A percentile compares a stretch with the other conserved stretches of the same genome.
These are phyloP conservation scores for Xylariaceae sp. DNA, from an alignment of 2,329 filamentous ascomycete species.

Conservation along the genomic window DNA sequence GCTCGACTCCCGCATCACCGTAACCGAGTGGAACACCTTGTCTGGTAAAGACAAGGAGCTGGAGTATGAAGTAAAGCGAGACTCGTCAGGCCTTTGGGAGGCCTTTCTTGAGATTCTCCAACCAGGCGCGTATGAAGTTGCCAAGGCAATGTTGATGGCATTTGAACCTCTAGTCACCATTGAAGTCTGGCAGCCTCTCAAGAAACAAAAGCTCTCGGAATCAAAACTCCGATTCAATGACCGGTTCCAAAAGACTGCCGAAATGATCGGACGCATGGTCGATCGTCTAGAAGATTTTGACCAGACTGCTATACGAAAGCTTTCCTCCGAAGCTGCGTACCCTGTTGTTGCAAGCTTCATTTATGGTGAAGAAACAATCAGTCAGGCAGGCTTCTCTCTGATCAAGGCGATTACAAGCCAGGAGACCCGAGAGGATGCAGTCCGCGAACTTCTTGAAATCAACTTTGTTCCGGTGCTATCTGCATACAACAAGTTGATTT, in stretches of 20 bases:
- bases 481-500: conserved; percentile 42
- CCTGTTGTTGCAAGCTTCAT: conserved; percentile 76
- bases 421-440: conserved; percentile 46
- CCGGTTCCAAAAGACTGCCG: conserved; percentile 53
- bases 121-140: conserved; percentile 65
- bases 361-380: conserved; percentile 73
- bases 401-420: conserved; percentile 79
- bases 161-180: conserved; percentile 68
- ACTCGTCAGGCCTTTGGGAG: conserved; percentile 76
- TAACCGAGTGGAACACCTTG: conserved; percentile 65
- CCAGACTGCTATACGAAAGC: conserved; percentile 59
- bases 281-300: conserved; percentile 76
- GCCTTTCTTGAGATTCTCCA: conserved; percentile 66
- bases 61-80: conserved; percentile 63
- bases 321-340: conserved; percentile 65
- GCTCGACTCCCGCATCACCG: conserved; percentile 67
- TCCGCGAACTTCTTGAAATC: conserved; percentile 44
- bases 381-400: conserved; percentile 74
- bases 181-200: conserved; percentile 64
- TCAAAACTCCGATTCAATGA: conserved; percentile 71
- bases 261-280: conserved; percentile 68
- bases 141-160: conserved; percentile 67
- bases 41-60: conserved; percentile 52
- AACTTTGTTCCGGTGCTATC: conserved; percentile 42
- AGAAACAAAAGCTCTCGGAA: conserved; percentile 39